Evolutionary conservation across 1,284 basidiomycete species (phyloP), one percentile per base, ranked within the genome.

Genomic region (Rhodotorula glutinis): DNA sequence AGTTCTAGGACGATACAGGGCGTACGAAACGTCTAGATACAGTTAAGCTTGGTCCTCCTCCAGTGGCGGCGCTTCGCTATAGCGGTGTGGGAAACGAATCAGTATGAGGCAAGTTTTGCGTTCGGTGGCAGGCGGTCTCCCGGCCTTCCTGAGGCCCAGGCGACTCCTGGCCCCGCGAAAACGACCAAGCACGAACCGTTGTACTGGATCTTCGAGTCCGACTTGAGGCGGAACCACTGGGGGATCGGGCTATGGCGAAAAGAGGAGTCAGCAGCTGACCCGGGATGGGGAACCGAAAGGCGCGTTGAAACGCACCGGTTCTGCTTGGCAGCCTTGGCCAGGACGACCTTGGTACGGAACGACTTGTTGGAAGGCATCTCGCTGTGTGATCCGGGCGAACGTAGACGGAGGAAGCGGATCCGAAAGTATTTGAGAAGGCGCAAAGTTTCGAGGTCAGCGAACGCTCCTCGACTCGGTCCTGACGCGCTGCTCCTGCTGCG

Each of bases 241-340:
- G 73, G 72, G 60, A 75, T 75, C 59, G 72, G 73, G 60, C 73
- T 74, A 59, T 40, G 17, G 14, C 7, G 30, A 29, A 13, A 4
- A 7, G 9, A 13, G 5, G 25, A 38, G 29, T 33, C 27, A 43
- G 33, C 14, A 33, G 5, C 33, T 11, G 33, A 38, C 11, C n/a
- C 33, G 33, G 33, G 11, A 38, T 38, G 33, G 33, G 33, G 33
- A 11, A 38, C 33, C 11, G 33, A 38, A 38, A 38, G 11, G 33
- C 33, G 33, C 16, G 49, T 27, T 7, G 55, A 38, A 25, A 81
- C 86, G 75, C 77, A 93, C 91, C 95, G 87, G 86, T 98, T 98
- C 86, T 95, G 92, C 79, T 91, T 87, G 70, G 85, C 81, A 72
- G 93, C 93, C 87, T 98, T 98, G 79, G 95, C 92, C 76, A 98